Evolutionary conservation across 192 early-diverging fungal species (phyloP).

Genomic region (Coemansia sp.): DNA sequence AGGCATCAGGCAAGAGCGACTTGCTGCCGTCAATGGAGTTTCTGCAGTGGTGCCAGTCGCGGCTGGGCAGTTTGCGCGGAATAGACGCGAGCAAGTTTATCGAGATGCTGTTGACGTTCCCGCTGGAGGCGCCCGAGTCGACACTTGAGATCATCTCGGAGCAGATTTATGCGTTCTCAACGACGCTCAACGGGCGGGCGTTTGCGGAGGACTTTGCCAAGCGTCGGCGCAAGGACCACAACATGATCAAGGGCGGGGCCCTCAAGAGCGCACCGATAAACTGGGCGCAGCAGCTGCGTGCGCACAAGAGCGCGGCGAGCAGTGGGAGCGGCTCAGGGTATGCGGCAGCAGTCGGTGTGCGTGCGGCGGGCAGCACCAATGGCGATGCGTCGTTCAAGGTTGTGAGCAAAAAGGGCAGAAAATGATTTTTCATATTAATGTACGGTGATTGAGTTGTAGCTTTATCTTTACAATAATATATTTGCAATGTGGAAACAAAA

Average conservation of each 20-base stretch:
- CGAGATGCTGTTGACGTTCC: conserved; percentile 75
- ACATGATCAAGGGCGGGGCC: conserved; percentile 20
- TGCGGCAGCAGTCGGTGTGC: neutral
- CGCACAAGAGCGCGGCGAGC: neutral
- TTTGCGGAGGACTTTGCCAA: conserved; percentile 80
- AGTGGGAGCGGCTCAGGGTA: conserved; percentile 5
- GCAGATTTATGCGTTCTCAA: conserved; percentile 72
- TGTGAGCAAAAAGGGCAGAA: conserved; percentile 43
- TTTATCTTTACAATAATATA: neutral
- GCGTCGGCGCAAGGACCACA: conserved; percentile 66
- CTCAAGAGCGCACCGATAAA: conserved; percentile 40
- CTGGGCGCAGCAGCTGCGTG: conserved; percentile 30
- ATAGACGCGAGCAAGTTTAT: conserved; percentile 70
- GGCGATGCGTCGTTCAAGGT: conserved; percentile 40
- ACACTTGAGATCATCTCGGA: conserved; percentile 77
- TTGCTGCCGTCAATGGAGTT: conserved; percentile 64
- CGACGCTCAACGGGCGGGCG: conserved; percentile 68
- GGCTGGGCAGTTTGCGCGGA: conserved; percentile 63
- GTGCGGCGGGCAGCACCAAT: conserved; percentile 3
- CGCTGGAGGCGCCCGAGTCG: conserved; percentile 60
- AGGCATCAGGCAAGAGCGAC: conserved; percentile 2
- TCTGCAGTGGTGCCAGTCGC: conserved; percentile 68
- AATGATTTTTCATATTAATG: conserved; percentile 6
- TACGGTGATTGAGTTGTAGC: no score
- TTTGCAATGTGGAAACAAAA: conserved; percentile 17